These are phyloP conservation scores for Globisporangium alternatum DNA, from an alignment of 352 stramenopile genomes.

Conservation along the genomic window DNA sequence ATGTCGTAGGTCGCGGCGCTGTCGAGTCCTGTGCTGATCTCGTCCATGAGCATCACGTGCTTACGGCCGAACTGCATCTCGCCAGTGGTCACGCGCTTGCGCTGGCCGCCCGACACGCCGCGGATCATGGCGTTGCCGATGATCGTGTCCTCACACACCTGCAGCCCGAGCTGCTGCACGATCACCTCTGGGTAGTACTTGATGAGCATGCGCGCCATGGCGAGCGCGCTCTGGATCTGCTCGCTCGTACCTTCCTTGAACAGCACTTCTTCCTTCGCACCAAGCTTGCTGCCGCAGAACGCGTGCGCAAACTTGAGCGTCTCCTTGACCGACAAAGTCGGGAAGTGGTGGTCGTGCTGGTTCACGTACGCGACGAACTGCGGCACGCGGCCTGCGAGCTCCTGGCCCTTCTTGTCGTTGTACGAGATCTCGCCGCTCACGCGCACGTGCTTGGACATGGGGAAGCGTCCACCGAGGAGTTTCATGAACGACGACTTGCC, in stretches of 20 bases:
- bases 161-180: constrained; percentile 26
- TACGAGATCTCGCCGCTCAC: constrained; percentile 21
- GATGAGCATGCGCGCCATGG: constrained; percentile 11
- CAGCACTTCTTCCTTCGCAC: constrained; percentile 30
- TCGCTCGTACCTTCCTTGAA: constrained; percentile 23
- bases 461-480: constrained; percentile 19
- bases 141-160: constrained; percentile 38
- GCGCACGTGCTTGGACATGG: constrained; percentile 14
- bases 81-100: constrained; percentile 85
- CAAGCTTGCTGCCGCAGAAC: constrained; percentile 22
- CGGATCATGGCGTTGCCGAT: constrained; percentile 40
- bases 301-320: constrained; percentile 26
- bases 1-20: constrained; percentile 67
- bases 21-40: constrained; percentile 93
- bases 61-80: constrained; percentile 74
- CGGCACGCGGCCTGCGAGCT: constrained; percentile 13
- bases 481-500: constrained; percentile 26
- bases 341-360: constrained; percentile 22
- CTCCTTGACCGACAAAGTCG: constrained; percentile 26
- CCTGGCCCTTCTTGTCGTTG: constrained; percentile 16
- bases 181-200: constrained; percentile 29
- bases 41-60: constrained; percentile 78
- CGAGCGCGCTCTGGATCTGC: constrained; percentile 21
- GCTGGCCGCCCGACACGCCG: constrained; percentile 81
- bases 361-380: constrained; percentile 10